Base-by-base conservation (phyloP, 2,329 filamentous ascomycete genomes). In the Sporothrix mexicana region DNA sequence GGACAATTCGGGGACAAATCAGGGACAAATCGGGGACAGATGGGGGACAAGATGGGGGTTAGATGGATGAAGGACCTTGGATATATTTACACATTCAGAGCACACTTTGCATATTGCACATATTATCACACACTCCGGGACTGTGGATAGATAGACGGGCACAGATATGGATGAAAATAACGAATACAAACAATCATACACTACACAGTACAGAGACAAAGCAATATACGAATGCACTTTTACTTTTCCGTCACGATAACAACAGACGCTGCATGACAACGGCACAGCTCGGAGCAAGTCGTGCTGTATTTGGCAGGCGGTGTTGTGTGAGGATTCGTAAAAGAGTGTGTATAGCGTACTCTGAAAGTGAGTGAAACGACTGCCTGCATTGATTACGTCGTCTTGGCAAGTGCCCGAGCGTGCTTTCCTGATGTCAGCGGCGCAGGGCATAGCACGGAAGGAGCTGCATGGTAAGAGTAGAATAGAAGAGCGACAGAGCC, bases 231-330 rank as follows among this genome's bases (percentile, higher is more conserved):
- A 36, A 7, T 36, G 30, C 30, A 7, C 4, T 36, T 36, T 36
- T 36, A 36, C 30, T 36, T 36, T 36, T 7, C 30, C 30, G 7
- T 55, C 51, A 55, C 51, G 51, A 55, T 55, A 55, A 55, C 51
- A 8, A 4, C 7, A 13, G 20, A 25, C 9, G 5, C 47, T 55
- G 51, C 20, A 25, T 10, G 23, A 12, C 51, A 55, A 25, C 51
- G 51, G 51, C 51, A 20, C 51, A 43, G 59, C 36, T 12, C 12
- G 41, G 20, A 47, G 61, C 20, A 43, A 47, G 15, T n/a, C 5
- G 9, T 13, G 61, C 41, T 64, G 61, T 36, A 36, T 59, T 30
- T 57, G 55, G 55, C 30, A 59, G 25, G 25, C 55, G 55, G 55
- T 36, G 55, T 36, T 59, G 55, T 15, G 30, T 36, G 30, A 25